Base-by-base conservation (phyloP, 768 basidiomycete genomes). In the Kockovaella imperatae region DNA sequence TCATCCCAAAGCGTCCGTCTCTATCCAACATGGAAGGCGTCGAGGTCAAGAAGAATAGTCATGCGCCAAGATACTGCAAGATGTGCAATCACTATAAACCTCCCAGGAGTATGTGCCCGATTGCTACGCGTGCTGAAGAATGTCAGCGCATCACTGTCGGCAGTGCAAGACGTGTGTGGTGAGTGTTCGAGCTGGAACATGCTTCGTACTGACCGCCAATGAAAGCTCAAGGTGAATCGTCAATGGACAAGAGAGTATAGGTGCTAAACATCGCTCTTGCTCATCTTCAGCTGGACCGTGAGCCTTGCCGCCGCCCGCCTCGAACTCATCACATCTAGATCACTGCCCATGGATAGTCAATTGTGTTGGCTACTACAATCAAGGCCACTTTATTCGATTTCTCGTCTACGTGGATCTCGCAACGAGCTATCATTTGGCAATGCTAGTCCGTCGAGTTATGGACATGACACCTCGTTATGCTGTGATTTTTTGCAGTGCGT, bases 351-450 rank as follows among this genome's bases (percentile, higher is more conserved):
- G 71, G 71, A 63, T 71, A 23, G 68, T 60, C 40, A 68, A 68
- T 34, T 69, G 67, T 56, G 84, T 99, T 54, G 95, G 95, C 0
- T 83, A 88, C 68, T 80, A 77, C 73, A 99, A 96, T 69, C 83
- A 95, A 56, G 84, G 84, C 2, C 69, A 74, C 53, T 77, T 77
- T 77, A 17, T 95, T 43, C 84, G 90, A 17, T 97, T 96, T 74
- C 78, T 96, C 0, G 84, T 91, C 72, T 93, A 78, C 57, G 90
- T 96, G 44, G 87, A 95, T 65, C 15, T 88, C n/a, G 81, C 90
- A 2, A 93, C 89, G 63, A 76, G 70, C 1, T 95, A 89, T 61
- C 91, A 99, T 61, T 63, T 90, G 36, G 74, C 68, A n/a, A 89
- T 97, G 84, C 74, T 96, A 28, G 80, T 80, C 2, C 72, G 74